Conservation (phyloP, 2,329 filamentous ascomycete species). For the Cladosporium cucumerinum region DNA sequence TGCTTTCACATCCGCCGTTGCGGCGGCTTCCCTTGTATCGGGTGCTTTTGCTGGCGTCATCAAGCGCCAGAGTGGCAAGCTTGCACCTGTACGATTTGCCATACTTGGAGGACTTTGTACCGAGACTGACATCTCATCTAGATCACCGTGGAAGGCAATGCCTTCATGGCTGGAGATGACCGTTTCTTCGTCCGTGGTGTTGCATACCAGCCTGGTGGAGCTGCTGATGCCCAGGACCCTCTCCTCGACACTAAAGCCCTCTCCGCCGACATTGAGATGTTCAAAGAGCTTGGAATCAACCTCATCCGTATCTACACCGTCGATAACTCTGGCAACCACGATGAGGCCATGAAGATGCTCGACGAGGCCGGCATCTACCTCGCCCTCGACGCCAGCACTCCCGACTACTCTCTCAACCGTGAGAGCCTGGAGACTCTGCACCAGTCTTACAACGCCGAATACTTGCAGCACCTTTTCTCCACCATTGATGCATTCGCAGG, state of each 20-base stretch:
- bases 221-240: slow-evolving; percentile 65
- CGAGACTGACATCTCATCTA: background rate
- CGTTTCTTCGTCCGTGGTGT: slow-evolving; percentile 61
- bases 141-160: slow-evolving; percentile 26
- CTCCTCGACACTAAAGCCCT: slow-evolving; percentile 68
- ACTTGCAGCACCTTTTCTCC: slow-evolving; percentile 81
- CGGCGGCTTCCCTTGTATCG: slow-evolving; percentile 12
- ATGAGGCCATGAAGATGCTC: slow-evolving; percentile 77
- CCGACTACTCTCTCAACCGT: slow-evolving; percentile 82
- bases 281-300: slow-evolving; percentile 83
- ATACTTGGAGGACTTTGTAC: background rate
- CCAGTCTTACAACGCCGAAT: slow-evolving; percentile 78
- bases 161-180: slow-evolving; percentile 58
- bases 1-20: slow-evolving; percentile 12
- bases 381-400: slow-evolving; percentile 85
- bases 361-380: slow-evolving; percentile 87
- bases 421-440: slow-evolving; percentile 52
- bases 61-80: slow-evolving; percentile 15
- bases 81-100: slow-evolving; percentile 2
- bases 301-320: slow-evolving; percentile 90
- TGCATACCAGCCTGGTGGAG: slow-evolving; percentile 55
- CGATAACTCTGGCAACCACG: slow-evolving; percentile 78
- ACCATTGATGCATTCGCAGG: slow-evolving; percentile 79
- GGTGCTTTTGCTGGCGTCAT: slow-evolving; percentile 11
- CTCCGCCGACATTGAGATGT: slow-evolving; percentile 73